Percentiles rank a stretch among this genome's conserved stretches.
phyloP scores from a whole-genome alignment of 192 early-diverging fungal genomes.

The Coemansia furcata region DNA sequence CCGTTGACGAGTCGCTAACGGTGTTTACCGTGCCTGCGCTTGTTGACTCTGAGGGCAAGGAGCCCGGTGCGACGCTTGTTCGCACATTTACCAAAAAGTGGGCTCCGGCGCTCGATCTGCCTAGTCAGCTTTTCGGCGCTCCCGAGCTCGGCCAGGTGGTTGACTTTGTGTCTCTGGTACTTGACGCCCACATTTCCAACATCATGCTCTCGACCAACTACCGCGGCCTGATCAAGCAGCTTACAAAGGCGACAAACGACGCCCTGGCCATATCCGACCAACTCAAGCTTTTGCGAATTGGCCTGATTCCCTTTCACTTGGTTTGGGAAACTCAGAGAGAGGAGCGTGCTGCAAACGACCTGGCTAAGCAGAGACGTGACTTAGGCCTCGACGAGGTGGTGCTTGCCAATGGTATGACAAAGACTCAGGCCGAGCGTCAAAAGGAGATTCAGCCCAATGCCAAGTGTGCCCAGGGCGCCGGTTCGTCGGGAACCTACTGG shows the following conservation, averaged over 20 bases:
- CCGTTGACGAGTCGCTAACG: constrained; percentile 36
- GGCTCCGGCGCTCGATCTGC: constrained; percentile 40
- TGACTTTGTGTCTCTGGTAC: constrained; percentile 33
- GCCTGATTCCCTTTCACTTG: constrained; percentile 43
- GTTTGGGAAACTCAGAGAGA: constrained; percentile 44
- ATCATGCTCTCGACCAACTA: constrained; percentile 39
- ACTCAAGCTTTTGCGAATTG: constrained; percentile 38
- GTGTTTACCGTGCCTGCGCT: constrained; percentile 16
- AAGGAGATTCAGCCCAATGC: constrained; percentile 29
- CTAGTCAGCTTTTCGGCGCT: constrained; percentile 18
- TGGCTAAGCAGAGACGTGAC: constrained; percentile 41
- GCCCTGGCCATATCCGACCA: constrained; percentile 50
- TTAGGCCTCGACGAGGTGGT: constrained; percentile 52
- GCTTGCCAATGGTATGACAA: constrained; percentile 43
- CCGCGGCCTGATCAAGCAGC: constrained; percentile 32
- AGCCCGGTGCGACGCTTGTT: constrained; percentile 12
- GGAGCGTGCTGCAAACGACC: constrained; percentile 30
- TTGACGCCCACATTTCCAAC: constrained; percentile 46
- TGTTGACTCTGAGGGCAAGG: constrained; percentile 5
- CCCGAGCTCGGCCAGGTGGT: constrained; percentile 33
- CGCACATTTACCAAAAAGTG: constrained; percentile 39
- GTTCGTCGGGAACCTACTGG: constrained; percentile 45
- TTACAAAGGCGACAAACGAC: constrained; percentile 27
- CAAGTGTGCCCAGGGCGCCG: constrained; percentile 42
- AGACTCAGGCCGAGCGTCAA: constrained; percentile 44